Evolutionary conservation across 306 rosid species (phyloP).

Genomic region (Acacia crassicarpa): DNA sequence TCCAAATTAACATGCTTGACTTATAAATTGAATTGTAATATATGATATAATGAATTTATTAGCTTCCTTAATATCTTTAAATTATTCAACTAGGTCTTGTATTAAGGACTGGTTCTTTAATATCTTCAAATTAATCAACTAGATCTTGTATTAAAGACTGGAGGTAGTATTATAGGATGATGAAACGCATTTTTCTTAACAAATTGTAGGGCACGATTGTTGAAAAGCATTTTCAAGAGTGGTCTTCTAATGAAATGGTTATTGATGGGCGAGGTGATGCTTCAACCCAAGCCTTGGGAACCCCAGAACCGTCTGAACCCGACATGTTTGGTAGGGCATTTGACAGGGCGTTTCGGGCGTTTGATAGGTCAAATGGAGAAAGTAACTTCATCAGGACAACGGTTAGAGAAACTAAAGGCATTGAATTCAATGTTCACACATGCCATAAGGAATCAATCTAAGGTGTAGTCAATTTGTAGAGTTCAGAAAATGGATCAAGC

Average conservation of each 20-base stretch:
- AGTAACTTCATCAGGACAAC: not conserved
- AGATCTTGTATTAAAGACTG: no score
- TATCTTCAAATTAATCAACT: no score
- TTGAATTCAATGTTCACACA: not conserved
- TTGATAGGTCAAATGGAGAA: not conserved
- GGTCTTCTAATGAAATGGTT: not conserved
- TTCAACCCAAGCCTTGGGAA: not conserved
- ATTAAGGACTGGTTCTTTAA: no score
- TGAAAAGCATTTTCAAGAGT: not conserved
- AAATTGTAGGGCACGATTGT: not conserved
- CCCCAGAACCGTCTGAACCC: no score
- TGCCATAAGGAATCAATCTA: not conserved
- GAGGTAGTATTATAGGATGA: not conserved
- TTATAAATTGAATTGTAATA: no score
- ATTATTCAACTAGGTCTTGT: no score
- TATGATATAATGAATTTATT: no score
- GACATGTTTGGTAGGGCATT: not conserved
- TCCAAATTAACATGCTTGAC: no score
- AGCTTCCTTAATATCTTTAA: no score
- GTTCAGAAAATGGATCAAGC: not conserved
- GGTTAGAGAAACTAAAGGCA: not conserved
- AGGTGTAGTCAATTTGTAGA: not conserved
- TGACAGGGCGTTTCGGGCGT: not conserved
- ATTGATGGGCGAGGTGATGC: not conserved
- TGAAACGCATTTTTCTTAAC: not conserved